Conservation (phyloP, 2,329 filamentous ascomycete genomes). For the Neonectria sp. region DNA sequence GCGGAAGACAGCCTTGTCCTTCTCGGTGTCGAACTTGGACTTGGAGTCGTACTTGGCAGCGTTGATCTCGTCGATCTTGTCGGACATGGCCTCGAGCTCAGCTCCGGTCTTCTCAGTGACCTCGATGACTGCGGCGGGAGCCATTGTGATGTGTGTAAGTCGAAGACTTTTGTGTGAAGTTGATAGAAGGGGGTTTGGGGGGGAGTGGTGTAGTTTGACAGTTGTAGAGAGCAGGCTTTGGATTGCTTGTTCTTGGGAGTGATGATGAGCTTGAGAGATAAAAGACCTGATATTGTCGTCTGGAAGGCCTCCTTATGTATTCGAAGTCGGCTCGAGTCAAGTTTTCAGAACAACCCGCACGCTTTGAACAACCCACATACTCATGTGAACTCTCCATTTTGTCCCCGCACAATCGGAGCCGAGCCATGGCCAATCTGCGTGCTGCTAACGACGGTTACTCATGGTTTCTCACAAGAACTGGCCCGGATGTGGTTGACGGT, state of each 20-base stretch:
- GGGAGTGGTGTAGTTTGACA: background rate
- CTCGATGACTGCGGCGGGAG: constrained; percentile 44
- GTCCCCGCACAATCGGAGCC: constrained; percentile 38
- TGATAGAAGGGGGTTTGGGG: constrained; percentile 4
- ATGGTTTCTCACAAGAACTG: constrained; percentile 38
- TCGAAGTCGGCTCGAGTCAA: constrained; percentile 11
- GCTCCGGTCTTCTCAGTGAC: constrained; percentile 45
- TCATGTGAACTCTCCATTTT: constrained; percentile 31
- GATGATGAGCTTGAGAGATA: constrained; percentile 34
- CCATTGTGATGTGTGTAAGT: constrained; percentile 45
- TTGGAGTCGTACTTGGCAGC: constrained; percentile 64
- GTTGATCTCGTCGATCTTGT: constrained; percentile 67
- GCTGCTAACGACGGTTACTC: constrained; percentile 37
- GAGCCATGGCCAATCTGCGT: constrained; percentile 43
- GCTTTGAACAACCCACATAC: constrained; percentile 29
- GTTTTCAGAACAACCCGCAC: constrained; percentile 32
- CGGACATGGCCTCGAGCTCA: constrained; percentile 65
- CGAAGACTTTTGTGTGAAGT: constrained; percentile 13
- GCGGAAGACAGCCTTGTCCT: constrained; percentile 86
- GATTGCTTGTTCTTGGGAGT: constrained; percentile 8
- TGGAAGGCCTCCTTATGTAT: constrained; percentile 28
- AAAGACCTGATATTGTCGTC: constrained; percentile 15
- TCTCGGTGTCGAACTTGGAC: constrained; percentile 79
- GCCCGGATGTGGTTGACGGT: constrained; percentile 31
- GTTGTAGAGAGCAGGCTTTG: constrained; percentile 8